Conservation (phyloP, 352 stramenopile genomes). For the Pythium diclinum region DNA sequence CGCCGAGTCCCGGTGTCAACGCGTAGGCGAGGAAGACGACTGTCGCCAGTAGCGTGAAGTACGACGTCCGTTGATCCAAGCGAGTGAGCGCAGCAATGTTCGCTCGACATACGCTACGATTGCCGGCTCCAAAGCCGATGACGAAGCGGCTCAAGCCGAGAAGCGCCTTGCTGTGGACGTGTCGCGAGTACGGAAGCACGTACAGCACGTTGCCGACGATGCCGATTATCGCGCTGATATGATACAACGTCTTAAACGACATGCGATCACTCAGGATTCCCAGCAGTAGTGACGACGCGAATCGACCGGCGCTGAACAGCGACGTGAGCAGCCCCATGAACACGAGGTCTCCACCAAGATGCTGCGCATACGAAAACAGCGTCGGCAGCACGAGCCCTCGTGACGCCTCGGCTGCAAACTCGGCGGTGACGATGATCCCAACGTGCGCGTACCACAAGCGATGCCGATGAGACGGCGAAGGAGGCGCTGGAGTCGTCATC, state of each 20-base stretch:
- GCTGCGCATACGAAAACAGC: conserved; percentile 59
- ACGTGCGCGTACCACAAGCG: conserved; percentile 54
- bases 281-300: conserved; percentile 62
- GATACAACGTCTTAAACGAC: conserved; percentile 61
- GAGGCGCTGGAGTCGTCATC: background rate
- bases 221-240: conserved; percentile 33
- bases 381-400: conserved; percentile 64
- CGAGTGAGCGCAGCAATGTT: conserved; percentile 64
- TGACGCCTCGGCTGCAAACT: conserved; percentile 58
- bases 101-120: conserved; percentile 65
- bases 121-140: conserved; percentile 65
- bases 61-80: conserved; percentile 56
- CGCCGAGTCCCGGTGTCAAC: conserved; percentile 56
- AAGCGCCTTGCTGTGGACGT: conserved; percentile 35
- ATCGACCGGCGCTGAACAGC: conserved; percentile 55
- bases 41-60: conserved; percentile 62
- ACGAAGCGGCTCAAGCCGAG: conserved; percentile 59
- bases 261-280: conserved; percentile 59
- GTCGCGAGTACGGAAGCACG: conserved; percentile 42
- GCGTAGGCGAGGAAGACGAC: conserved; percentile 75
- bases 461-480: background rate
- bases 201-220: conserved; percentile 63
- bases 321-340: conserved; percentile 60
- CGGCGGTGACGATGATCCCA: conserved; percentile 47
- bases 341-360: conserved; percentile 51